Base-by-base conservation (phyloP, 176 grass and related monocot species). In the Carex pumila region DNA sequence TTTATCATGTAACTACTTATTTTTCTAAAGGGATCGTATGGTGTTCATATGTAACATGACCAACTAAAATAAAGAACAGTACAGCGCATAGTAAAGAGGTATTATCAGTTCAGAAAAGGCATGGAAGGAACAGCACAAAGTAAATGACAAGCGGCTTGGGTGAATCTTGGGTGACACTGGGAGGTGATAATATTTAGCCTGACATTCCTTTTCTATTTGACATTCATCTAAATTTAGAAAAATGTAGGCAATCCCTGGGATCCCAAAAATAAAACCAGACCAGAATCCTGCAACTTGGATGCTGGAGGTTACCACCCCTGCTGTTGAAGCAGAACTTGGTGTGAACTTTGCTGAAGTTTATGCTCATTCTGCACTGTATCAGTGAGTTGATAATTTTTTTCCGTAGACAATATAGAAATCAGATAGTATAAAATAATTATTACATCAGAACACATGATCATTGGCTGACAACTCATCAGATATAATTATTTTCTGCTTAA, bases 281-380 rank as follows among this genome's bases (percentile, higher is more conserved):
- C 89, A 93, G 72, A 98, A 98, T 70, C 95, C 95, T 61, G 95
- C 95, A 19, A 98, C 95, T 54, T 98, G 95, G 95, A 88, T 93
- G 85, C 59, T 98, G 29, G 95, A 98, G 85, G 85, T 98, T 75
- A 98, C 84, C 61, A 81, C 91, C 19, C 60, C 91, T 49, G 49
- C 85, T 79, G 81, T 88, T 21, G 92, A 95, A 85, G 84, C 92
- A 88, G 75, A 19, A 53, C 65, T 93, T 34, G 86, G 90, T 12
- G 8, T 98, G 17, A 87, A 93, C 30, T 98, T 94, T 90, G 86
- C 88, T 86, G 92, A 98, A 83, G 82, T 93, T 84, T 98, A 98
- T 87, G 86, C 87, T 43, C 82, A 85, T 64, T 98, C 95, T 32
- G 18, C 39, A 30, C 87, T 93, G 22, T 94, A 93, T 81, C 88